Evolutionary conservation across 345 rosid genomes (phyloP).

Genomic region (Ceriops decandra): DNA sequence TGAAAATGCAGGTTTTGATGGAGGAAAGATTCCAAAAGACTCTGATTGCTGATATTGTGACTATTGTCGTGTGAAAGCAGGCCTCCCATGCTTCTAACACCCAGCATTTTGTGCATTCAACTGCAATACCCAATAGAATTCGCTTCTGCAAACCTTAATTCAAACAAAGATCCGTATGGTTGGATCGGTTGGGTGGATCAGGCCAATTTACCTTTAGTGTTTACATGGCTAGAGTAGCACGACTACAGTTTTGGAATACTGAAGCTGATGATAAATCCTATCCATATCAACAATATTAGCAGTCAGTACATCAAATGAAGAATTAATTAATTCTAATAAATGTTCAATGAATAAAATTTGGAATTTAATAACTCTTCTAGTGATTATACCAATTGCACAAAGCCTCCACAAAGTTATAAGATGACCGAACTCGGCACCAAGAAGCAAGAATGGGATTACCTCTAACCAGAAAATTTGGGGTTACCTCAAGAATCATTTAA

Average conservation of each 20-base stretch:
- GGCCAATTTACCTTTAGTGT: conserved; percentile 43
- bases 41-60: conserved; percentile 63
- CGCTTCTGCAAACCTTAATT: conserved; percentile 1
- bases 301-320: background rate
- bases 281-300: conserved; percentile 12
- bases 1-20: conserved; percentile 63
- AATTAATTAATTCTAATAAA: background rate
- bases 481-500: background rate
- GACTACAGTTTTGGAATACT: conserved; percentile 65
- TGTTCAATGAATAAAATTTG: background rate
- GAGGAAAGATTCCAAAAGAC: conserved; percentile 88
- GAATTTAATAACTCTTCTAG: background rate
- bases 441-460: conserved; percentile 77
- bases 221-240: conserved; percentile 50
- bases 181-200: conserved; percentile 1
- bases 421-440: conserved; percentile 88
- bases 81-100: conserved; percentile 60
- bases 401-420: conserved; percentile 72
- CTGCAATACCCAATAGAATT: conserved; percentile 28
- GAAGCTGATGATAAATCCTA: conserved; percentile 83
- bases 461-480: conserved; percentile 28
- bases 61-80: conserved; percentile 81
- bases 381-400: conserved; percentile 59
- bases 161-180: background rate
- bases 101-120: conserved; percentile 40